Evolutionary conservation across 805 yeast species (phyloP), one percentile per base, ranked within the genome.

Genomic region (Kurtzmaniella cleridarum): DNA sequence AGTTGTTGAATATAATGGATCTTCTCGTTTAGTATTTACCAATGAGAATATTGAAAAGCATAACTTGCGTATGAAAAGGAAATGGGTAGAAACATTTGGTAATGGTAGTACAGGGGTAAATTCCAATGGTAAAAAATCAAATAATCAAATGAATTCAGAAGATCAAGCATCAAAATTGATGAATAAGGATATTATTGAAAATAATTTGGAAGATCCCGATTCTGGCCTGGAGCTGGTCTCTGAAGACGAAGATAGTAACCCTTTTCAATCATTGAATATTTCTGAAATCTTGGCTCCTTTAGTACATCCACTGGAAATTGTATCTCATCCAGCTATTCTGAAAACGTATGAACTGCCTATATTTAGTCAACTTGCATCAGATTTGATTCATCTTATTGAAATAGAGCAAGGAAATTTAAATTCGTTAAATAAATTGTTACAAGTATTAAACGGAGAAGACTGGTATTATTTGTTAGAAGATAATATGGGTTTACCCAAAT

Each of bases 401-500:
- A 74, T 76, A 31, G 98, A 93, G 54, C 95, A 88, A 51, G 71
- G 74, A 20, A 81, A 80, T 27, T 84, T 85, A n/a, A 78, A 80
- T 41, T 76, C 80, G 52, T 66, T 89, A 38, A 76, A 83, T 32
- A 78, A 78, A 50, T 68, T 91, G 33, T 71, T 93, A 60, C 85
- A 82, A 44, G 80, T 84, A 1, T 78, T 91, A 48, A 68, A 91
- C 36, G 96, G 97, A 3, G 98, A 91, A 54, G 91, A 87, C 55
- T 84, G 95, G 46, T 69, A 69, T 32, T 79, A 78, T 40, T 60
- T 83, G 30, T 65, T 78, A 15, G 86, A 85, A 27, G 78, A 75
- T 16, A 76, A 78, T 35, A 58, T 90, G 59, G 75, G 78, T 17
- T 66, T 89, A 27, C 83, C 88, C 2, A 69, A 62, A 20, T 85